Conservation (phyloP, 495 filamentous ascomycete genomes). For the Bombardia bombarda region DNA sequence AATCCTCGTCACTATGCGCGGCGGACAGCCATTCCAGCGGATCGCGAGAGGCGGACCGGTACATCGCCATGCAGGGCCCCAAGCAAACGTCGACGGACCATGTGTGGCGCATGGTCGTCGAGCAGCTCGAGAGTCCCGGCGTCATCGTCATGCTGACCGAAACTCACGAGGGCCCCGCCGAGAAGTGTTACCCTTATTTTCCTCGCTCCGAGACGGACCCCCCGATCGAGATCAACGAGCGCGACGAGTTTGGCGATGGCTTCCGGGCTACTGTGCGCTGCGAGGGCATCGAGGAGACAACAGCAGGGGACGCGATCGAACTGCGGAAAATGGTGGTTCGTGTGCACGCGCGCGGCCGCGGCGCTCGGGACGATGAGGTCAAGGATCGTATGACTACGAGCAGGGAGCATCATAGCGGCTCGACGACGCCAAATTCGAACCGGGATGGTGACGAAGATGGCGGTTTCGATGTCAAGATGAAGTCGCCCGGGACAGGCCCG, state of each 20-base stretch:
- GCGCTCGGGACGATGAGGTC: neutral
- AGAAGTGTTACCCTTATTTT: constrained; percentile 93
- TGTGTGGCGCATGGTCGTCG: constrained; percentile 94
- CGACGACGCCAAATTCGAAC: constrained; percentile 3
- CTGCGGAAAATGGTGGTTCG: constrained; percentile 45
- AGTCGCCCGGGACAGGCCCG: neutral
- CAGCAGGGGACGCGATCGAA: constrained; percentile 43
- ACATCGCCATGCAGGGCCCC: constrained; percentile 68
- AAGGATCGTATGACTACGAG: neutral
- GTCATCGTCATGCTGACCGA: constrained; percentile 96
- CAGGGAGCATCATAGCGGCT: neutral
- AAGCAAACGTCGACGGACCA: constrained; percentile 63
- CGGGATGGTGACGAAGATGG: constrained; percentile 1
- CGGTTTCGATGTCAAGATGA: constrained; percentile 16
- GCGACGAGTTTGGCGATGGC: constrained; percentile 55
- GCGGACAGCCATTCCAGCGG: constrained; percentile 16
- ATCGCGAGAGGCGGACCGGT: constrained; percentile 29
- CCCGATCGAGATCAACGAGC: constrained; percentile 44
- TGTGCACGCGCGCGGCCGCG: constrained; percentile 14
- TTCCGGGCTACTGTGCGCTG: constrained; percentile 50
- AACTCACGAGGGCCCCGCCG: constrained; percentile 68
- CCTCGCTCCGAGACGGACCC: constrained; percentile 52
- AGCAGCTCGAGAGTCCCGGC: constrained; percentile 67
- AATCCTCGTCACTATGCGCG: constrained; percentile 53
- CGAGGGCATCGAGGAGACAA: constrained; percentile 38